Percentiles rank a stretch among this genome's conserved stretches.
Evolutionary conservation across 768 basidiomycete genomes (phyloP).

Genomic region (Lactarius sp.): DNA sequence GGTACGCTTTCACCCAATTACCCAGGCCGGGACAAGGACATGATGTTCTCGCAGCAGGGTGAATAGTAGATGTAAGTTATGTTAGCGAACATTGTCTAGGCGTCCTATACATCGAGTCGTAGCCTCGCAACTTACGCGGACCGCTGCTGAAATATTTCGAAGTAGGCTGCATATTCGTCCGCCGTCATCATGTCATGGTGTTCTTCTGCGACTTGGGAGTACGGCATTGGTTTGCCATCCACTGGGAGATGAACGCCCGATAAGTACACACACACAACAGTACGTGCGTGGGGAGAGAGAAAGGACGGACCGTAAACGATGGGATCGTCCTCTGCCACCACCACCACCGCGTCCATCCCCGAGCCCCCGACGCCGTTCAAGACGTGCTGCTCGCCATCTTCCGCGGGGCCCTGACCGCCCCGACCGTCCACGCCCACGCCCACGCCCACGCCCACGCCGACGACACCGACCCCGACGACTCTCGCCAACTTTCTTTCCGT

Average conservation of each 20-base stretch:
- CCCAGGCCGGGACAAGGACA: not conserved
- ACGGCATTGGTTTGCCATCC: conserved; percentile 64
- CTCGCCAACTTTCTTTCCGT: conserved; percentile 23
- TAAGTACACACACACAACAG: not conserved
- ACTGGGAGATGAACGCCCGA: conserved; percentile 42
- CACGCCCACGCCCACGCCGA: not conserved
- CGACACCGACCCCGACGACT: conserved; percentile 11
- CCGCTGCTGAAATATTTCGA: conserved; percentile 57
- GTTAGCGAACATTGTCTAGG: not conserved
- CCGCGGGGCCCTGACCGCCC: not conserved
- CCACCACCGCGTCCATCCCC: conserved; percentile 9
- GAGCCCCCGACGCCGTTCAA: conserved; percentile 25
- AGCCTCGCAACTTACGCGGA: conserved; percentile 12
- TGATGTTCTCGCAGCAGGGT: not conserved
- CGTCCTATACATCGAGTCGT: not conserved
- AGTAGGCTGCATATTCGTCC: conserved; percentile 85
- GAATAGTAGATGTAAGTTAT: conserved; percentile 5
- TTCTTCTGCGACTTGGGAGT: conserved; percentile 84
- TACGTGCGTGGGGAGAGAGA: not conserved
- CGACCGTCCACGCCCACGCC: not conserved
- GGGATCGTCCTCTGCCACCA: conserved; percentile 45
- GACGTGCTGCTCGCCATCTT: conserved; percentile 30
- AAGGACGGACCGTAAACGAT: conserved; percentile 57
- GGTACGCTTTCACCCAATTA: too few relatives aligned
- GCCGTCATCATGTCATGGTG: conserved; percentile 91